A percentile compares a stretch with the other conserved stretches of the same genome.
These are phyloP conservation scores for Cyclotella sp. DNA, from an alignment of 108 stramenopile species.

Conservation along the genomic window DNA sequence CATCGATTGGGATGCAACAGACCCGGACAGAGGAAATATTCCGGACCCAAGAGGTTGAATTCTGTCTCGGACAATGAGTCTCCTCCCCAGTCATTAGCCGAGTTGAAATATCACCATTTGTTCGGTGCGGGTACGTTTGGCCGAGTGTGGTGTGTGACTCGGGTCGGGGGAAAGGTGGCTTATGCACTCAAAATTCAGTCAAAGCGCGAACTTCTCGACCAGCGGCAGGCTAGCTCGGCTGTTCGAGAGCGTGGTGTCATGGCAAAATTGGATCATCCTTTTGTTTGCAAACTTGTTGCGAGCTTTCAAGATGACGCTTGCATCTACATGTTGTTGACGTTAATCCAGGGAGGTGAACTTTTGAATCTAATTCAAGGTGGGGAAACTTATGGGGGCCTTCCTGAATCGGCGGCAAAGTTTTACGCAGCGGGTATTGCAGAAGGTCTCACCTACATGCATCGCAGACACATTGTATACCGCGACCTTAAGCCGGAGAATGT, in stretches of 20 bases:
- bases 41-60: conserved; percentile 16
- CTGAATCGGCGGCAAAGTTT: conserved; percentile 59
- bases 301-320: conserved; percentile 78
- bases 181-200: conserved; percentile 76
- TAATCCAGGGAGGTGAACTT: conserved; percentile 73
- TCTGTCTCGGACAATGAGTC: conserved; percentile 52
- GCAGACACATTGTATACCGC: conserved; percentile 77
- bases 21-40: conserved; percentile 4
- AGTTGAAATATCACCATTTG: conserved; percentile 61
- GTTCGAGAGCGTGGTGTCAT: conserved; percentile 62
- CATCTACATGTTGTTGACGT: conserved; percentile 85
- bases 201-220: conserved; percentile 49
- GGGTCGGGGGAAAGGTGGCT: conserved; percentile 18
- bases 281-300: conserved; percentile 76
- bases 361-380: conserved; percentile 61
- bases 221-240: conserved; percentile 40
- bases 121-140: conserved; percentile 90
- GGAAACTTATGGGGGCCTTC: conserved; percentile 51
- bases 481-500: conserved; percentile 94
- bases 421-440: conserved; percentile 55
- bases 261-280: conserved; percentile 76
- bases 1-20: conserved; percentile 61
- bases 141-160: conserved; percentile 75
- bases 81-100: conserved; percentile 73
- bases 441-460: conserved; percentile 59